phyloP scores from a whole-genome alignment of 2,329 filamentous ascomycete species.

The Colletotrichum zoysiae region DNA sequence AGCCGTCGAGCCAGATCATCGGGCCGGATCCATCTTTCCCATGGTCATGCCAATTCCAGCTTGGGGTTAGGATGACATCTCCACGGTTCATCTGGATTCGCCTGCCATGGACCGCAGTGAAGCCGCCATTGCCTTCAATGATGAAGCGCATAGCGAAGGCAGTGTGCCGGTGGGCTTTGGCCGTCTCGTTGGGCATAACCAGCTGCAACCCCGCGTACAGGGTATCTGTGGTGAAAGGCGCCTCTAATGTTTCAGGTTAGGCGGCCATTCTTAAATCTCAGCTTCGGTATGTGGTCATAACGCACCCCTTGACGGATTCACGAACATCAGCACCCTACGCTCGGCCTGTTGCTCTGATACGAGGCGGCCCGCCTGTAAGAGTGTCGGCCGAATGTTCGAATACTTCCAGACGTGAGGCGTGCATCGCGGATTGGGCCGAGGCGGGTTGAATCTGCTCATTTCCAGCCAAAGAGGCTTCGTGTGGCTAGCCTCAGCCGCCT shows the following conservation, averaged over 20 bases:
- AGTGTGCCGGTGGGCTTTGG: slow-evolving; percentile 64
- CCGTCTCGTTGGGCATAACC: slow-evolving; percentile 65
- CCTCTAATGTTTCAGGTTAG: slow-evolving; percentile 48
- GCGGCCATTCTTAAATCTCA: too few relatives aligned
- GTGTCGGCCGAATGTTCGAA: slow-evolving; percentile 48
- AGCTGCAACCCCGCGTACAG: slow-evolving; percentile 67
- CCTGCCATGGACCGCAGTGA: slow-evolving; percentile 66
- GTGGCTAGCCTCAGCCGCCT: slow-evolving; percentile 35
- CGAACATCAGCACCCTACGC: slow-evolving; percentile 53
- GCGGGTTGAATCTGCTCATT: slow-evolving; percentile 59
- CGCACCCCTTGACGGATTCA: slow-evolving; percentile 50
- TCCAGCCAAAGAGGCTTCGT: slow-evolving; percentile 58
- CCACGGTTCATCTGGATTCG: slow-evolving; percentile 62
- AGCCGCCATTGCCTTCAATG: slow-evolving; percentile 65
- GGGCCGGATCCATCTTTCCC: slow-evolving; percentile 65
- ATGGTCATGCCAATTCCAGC: slow-evolving; percentile 69
- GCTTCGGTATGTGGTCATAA: slow-evolving; percentile 42
- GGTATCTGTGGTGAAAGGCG: slow-evolving; percentile 67
- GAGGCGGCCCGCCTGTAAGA: slow-evolving; percentile 50
- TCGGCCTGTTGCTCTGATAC: slow-evolving; percentile 53
- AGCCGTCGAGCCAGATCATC: slow-evolving; percentile 69
- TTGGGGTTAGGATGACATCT: slow-evolving; percentile 67
- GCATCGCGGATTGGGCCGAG: slow-evolving; percentile 56
- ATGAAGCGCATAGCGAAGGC: slow-evolving; percentile 68
- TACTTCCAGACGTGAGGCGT: slow-evolving; percentile 53